These are phyloP conservation scores for Ganoderma sinense DNA, from an alignment of 1,284 basidiomycete species.

Conservation along the genomic window DNA sequence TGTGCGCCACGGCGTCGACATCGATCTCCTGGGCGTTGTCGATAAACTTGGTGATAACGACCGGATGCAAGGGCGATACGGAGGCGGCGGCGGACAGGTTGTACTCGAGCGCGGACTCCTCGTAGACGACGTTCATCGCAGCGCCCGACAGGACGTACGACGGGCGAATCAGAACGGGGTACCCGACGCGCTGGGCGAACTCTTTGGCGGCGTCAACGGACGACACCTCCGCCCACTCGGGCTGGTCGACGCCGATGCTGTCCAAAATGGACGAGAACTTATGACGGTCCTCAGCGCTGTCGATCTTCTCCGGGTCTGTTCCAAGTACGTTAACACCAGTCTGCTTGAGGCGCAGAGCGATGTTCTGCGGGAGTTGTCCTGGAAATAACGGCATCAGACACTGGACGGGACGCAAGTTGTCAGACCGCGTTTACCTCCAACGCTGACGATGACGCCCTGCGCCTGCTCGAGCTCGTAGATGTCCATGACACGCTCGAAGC, in stretches of 20 bases:
- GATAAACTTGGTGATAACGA: slow-evolving; percentile 99
- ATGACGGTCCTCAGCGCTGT: slow-evolving; percentile 98
- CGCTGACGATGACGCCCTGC: slow-evolving; percentile 94
- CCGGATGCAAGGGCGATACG: slow-evolving; percentile 97
- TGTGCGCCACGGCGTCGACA: slow-evolving; percentile 95
- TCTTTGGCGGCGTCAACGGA: slow-evolving; percentile 91
- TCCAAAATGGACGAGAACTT: slow-evolving; percentile 98
- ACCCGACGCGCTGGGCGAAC: slow-evolving; percentile 90
- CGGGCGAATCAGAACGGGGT: slow-evolving; percentile 95
- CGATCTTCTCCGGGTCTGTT: slow-evolving; percentile 95
- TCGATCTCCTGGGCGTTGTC: slow-evolving; percentile 98
- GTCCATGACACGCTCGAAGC: slow-evolving; percentile 99
- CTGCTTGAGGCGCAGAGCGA: slow-evolving; percentile 94
- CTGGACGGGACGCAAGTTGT: background rate
- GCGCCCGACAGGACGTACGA: slow-evolving; percentile 99
- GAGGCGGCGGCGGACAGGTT: slow-evolving; percentile 94
- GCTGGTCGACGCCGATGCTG: slow-evolving; percentile 95
- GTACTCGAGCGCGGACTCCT: slow-evolving; percentile 89
- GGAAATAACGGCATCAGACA: slow-evolving; percentile 7
- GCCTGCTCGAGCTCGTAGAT: slow-evolving; percentile 98
- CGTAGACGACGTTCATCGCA: slow-evolving; percentile 99
- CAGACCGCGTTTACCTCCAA: slow-evolving; percentile 75
- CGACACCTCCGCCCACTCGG: slow-evolving; percentile 94
- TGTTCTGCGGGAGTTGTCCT: slow-evolving; percentile 98
- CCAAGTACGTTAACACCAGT: slow-evolving; percentile 93